Evolutionary conservation across 441 rosid genomes (phyloP).

Genomic region (Arabidopsis lyrata): DNA sequence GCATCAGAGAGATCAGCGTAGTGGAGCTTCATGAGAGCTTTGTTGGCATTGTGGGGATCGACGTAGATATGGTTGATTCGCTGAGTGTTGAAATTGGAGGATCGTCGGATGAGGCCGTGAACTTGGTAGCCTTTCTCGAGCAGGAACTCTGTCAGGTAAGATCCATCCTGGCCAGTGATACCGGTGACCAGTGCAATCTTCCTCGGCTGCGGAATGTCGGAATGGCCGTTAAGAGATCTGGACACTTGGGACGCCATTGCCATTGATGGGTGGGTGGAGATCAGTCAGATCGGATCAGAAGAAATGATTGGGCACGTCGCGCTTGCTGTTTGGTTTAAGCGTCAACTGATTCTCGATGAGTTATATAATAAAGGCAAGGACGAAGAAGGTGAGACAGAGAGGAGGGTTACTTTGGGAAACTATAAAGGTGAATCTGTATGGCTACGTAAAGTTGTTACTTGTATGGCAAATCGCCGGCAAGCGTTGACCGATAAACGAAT

Average conservation of each 20-base stretch:
- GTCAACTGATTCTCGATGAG: neutral
- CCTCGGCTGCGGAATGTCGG: slow-evolving; percentile 18
- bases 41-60: slow-evolving; percentile 83
- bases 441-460: slow-evolving; percentile 38
- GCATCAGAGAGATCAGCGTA: slow-evolving; percentile 91
- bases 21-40: slow-evolving; percentile 89
- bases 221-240: slow-evolving; percentile 48
- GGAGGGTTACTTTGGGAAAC: neutral
- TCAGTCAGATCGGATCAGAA: neutral
- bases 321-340: slow-evolving; percentile 28
- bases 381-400: neutral
- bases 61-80: slow-evolving; percentile 90
- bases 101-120: slow-evolving; percentile 84
- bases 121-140: slow-evolving; percentile 78
- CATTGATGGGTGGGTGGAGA: slow-evolving; percentile 29
- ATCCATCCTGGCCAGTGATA: slow-evolving; percentile 91
- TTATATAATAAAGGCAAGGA: slow-evolving; percentile 13
- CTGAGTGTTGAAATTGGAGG: slow-evolving; percentile 92
- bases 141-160: slow-evolving; percentile 81
- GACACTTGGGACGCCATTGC: slow-evolving; percentile 45
- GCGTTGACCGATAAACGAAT: slow-evolving; percentile 14
- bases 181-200: slow-evolving; percentile 78
- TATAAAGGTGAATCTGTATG: neutral
- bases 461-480: slow-evolving; percentile 34
- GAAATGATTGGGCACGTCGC: slow-evolving; percentile 32